Base-by-base conservation (phyloP, 2,329 filamentous ascomycete species). In the Pseudocercospora fuligena region DNA sequence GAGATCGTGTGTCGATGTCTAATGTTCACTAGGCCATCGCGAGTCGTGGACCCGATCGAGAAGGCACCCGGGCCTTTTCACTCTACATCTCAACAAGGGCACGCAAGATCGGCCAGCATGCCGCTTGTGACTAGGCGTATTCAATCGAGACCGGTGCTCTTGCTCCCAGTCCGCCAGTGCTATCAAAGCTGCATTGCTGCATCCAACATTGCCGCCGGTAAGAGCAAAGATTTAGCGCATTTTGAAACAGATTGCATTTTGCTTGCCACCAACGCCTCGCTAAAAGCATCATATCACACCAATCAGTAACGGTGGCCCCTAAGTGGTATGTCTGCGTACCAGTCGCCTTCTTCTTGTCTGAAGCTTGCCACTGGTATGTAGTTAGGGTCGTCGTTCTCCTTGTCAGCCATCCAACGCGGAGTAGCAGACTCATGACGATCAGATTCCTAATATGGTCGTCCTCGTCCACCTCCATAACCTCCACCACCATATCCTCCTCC, bases 401-500 rank as follows among this genome's bases (percentile, higher is more conserved):
- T 51, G 8, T 31, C 47, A 33, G 29, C 21, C 47, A 54, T 29
- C 54, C 14, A 36, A 31, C 31, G 54, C n/a, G 54, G 54, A 33
- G 21, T 58, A 40, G 54, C 54, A 58, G 54, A 58, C 54, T 58
- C 27, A n/a, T 58, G 27, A 58, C 31, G 54, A 58, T 58, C 61
- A 43, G 43, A 46, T 59, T 64, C 40, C 61, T 67, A 75, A 61
- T 75, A 74, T 61, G 73, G 69, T 47, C 75, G 70, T 31, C 73
- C 70, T 51, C 74, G 67, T 61, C 74, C 63, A 21, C 75, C 73
- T 23, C 73, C 62, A 60, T 73, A 72, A 2, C 73, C 73, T 60
- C 73, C 70, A 33, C 75, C 75, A 12, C 72, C 71, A 43, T 68
- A 64, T 40, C 69, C 67, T 36, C 66, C 69, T 21, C 72, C 72